These are phyloP conservation scores for Calonectria pseudoturangicola DNA, from an alignment of 2,329 filamentous ascomycete genomes.

Conservation along the genomic window DNA sequence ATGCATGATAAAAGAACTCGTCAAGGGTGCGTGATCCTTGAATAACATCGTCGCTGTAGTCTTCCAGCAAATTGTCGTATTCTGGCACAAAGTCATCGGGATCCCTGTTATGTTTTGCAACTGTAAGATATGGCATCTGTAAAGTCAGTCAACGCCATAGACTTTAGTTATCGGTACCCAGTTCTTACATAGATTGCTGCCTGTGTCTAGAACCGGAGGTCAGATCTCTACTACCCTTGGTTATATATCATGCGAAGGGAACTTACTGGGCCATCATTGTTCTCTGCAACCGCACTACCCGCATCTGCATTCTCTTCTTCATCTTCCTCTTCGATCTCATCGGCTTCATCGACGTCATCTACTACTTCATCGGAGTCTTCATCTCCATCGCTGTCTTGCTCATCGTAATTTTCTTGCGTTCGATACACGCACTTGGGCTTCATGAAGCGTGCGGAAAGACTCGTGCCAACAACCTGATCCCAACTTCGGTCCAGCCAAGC, in stretches of 20 bases:
- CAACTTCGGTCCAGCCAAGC: slow-evolving; percentile 6
- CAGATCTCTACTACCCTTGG: neutral
- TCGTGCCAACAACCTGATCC: slow-evolving; percentile 5
- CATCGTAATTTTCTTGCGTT: neutral
- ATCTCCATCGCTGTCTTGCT: neutral
- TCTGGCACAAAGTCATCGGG: neutral
- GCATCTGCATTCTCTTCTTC: neutral
- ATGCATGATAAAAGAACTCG: slow-evolving; percentile 47
- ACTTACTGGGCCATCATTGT: slow-evolving; percentile 14
- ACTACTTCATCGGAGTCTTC: neutral
- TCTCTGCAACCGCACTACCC: neutral
- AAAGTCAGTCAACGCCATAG: neutral
- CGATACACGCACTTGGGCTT: slow-evolving; percentile 17
- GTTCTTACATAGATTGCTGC: slow-evolving; percentile 15
- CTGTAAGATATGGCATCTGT: slow-evolving; percentile 5
- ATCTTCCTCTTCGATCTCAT: neutral
- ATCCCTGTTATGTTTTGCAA: slow-evolving; percentile 10
- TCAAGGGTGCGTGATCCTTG: slow-evolving; percentile 43
- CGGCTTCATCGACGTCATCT: neutral
- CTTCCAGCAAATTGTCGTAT: slow-evolving; percentile 11
- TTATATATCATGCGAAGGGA: too few species aligned
- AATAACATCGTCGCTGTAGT: slow-evolving; percentile 29
- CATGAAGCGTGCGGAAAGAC: neutral
- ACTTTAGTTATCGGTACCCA: too few species aligned
- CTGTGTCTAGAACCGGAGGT: neutral